Conservation (phyloP, 2,329 filamentous ascomycete genomes). For the Aspergillus intermedius region DNA sequence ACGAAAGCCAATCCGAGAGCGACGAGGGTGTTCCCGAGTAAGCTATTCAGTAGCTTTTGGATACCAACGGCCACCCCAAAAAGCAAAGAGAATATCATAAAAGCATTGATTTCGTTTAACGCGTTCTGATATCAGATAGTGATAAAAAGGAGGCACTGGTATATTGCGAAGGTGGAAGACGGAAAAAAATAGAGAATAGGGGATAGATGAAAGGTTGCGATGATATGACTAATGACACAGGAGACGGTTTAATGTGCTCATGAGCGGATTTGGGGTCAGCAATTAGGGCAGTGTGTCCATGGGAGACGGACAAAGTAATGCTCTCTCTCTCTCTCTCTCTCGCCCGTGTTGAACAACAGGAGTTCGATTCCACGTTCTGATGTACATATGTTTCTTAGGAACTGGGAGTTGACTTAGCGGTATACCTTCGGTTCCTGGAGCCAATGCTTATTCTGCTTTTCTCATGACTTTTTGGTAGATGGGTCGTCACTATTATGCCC, state of each 20-base stretch:
- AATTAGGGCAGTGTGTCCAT: constrained; percentile 6
- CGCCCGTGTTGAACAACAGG: constrained; percentile 10
- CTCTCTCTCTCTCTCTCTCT: constrained; percentile 5
- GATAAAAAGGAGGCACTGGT: background rate
- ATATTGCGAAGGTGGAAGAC: background rate
- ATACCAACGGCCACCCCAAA: background rate
- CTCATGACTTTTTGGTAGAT: background rate
- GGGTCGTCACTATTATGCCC: too few species aligned
- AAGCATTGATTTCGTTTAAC: too few species aligned
- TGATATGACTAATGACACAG: constrained; percentile 22
- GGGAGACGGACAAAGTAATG: constrained; percentile 1
- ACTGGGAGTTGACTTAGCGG: constrained; percentile 9
- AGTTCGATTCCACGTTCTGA: constrained; percentile 24
- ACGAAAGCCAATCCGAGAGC: constrained; percentile 92
- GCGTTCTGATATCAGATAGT: background rate
- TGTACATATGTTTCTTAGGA: constrained; percentile 28
- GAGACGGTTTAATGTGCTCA: constrained; percentile 19
- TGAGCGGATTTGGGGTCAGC: constrained; percentile 11
- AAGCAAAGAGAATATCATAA: background rate
- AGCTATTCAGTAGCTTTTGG: constrained; percentile 3
- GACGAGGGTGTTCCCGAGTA: constrained; percentile 70
- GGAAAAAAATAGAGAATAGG: constrained; percentile 15
- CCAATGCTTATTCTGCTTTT: background rate
- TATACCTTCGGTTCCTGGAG: background rate
- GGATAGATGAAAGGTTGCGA: constrained; percentile 7